Evolutionary conservation across 2,329 filamentous ascomycete genomes (phyloP).

Genomic region (Elsinoe ampelina): DNA sequence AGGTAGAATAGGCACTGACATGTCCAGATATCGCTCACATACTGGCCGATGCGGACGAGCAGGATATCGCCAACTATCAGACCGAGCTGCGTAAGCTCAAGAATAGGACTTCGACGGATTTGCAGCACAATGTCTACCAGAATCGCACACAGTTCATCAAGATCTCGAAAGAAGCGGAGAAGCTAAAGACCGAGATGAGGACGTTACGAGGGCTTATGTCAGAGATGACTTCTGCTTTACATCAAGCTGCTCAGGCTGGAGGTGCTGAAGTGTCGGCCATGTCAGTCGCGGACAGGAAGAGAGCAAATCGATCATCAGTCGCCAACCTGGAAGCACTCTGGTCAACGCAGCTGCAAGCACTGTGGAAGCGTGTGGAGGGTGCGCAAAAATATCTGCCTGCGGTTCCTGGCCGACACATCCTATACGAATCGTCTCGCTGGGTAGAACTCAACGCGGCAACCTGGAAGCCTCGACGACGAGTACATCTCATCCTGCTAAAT

Average conservation of each 20-base stretch:
- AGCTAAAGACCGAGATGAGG: constrained; percentile 92
- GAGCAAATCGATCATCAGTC: constrained; percentile 83
- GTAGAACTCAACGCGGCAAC: constrained; percentile 95
- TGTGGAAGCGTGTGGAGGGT: constrained; percentile 96
- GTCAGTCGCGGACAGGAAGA: constrained; percentile 36
- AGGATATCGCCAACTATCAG: constrained; percentile 78
- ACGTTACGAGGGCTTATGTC: constrained; percentile 83
- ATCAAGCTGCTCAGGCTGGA: constrained; percentile 37
- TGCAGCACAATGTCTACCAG: constrained; percentile 93
- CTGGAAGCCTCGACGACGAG: constrained; percentile 82
- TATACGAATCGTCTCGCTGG: constrained; percentile 88
- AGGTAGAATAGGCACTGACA: not conserved
- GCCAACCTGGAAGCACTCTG: constrained; percentile 61
- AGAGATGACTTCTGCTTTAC: constrained; percentile 57
- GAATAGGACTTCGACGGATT: constrained; percentile 65
- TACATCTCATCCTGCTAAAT: constrained; percentile 87
- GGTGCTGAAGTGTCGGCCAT: constrained; percentile 28
- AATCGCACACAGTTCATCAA: constrained; percentile 98
- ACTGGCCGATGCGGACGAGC: constrained; percentile 75
- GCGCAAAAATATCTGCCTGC: constrained; percentile 95
- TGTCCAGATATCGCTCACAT: constrained; percentile 54
- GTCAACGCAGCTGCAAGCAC: constrained; percentile 60
- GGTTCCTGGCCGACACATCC: constrained; percentile 80
- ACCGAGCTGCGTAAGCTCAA: constrained; percentile 66
- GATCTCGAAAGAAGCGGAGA: constrained; percentile 97